Evolutionary conservation across 306 rosid species (phyloP), one percentile per base, ranked within the genome.

Genomic region (Cicer yamashitae): DNA sequence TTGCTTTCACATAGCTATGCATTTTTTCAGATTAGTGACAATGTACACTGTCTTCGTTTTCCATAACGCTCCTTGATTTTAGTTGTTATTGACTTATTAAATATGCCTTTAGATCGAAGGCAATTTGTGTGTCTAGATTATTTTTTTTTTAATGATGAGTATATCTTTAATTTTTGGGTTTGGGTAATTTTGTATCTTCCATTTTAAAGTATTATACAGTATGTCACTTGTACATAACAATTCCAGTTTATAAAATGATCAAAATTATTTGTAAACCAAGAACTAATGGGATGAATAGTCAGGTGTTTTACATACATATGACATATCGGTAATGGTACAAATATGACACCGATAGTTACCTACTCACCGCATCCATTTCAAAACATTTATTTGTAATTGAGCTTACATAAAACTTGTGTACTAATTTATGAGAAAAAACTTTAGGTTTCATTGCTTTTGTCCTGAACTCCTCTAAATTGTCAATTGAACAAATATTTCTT

Each of bases 391-490:
- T 58, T 0, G 40, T 40, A 10, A 40, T 15, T 64, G 50, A 64
- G 51, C 50, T 64, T 41, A 40, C 70, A 1, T 64, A 18, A 40
- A 64, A 43, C 50, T 40, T 64, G n/a, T 15, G 37, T 10, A 40
- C 70, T 64, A 14, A 40, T 63, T 14, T 64, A 41, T 40, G 51
- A 25, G 70, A 15, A 40, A 53, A 40, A 57, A 57, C 40, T 22
- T 22, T 57, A 57, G 40, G 37, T 64, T 43, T 64, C 52, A 15
- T 41, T 64, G n/a, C 51, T 63, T 40, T 40, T 8, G 37, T 8
- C 43, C 37, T 65, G 70, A 41, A 65, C 52, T 65, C 17, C 14
- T 30, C 70, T 41, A 65, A 64, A 65, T 65, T 5, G 15, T 64
- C 70, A 40, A 64, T 4, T 15, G 34, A 40, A 40, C 30, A 11